A percentile compares a stretch with the other conserved stretches of the same genome.
These are phyloP conservation scores for Botrytis elliptica DNA, from an alignment of 2,329 filamentous ascomycete genomes.

Conservation along the genomic window DNA sequence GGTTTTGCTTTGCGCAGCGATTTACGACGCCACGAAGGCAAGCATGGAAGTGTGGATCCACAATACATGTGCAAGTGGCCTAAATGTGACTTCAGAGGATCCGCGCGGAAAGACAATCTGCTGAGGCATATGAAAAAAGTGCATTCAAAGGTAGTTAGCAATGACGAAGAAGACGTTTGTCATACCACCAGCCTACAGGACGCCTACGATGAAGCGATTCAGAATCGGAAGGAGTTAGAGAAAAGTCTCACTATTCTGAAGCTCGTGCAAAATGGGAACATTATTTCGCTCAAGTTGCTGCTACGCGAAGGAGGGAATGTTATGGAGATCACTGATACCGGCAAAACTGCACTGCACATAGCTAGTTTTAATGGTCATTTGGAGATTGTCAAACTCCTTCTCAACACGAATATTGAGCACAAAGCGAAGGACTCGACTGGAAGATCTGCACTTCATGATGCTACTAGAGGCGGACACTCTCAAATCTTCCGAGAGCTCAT, in stretches of 20 bases:
- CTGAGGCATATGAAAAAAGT: background rate
- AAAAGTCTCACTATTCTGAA: background rate
- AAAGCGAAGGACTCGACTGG: conserved; percentile 21
- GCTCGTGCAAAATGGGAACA: background rate
- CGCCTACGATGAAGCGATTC: background rate
- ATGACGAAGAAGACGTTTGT: background rate
- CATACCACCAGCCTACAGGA: accelerated
- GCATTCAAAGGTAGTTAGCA: background rate
- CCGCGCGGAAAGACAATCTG: background rate
- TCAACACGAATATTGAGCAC: conserved; percentile 16
- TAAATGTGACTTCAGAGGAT: background rate
- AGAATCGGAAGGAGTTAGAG: accelerated
- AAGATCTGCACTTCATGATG: background rate
- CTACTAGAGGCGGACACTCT: background rate
- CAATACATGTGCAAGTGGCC: conserved; percentile 27
- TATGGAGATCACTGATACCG: conserved; percentile 22
- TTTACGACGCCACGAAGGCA: conserved; percentile 26
- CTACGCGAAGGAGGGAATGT: background rate
- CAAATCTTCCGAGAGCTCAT: conserved; percentile 18
- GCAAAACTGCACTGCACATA: conserved; percentile 25
- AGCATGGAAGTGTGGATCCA: conserved; percentile 24
- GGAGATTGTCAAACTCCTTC: conserved; percentile 21
- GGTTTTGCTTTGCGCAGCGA: conserved; percentile 29
- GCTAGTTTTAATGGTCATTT: conserved; percentile 24
- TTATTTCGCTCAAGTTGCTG: conserved; percentile 23